A percentile compares a stretch with the other conserved stretches of the same genome.
phyloP scores from a whole-genome alignment of 441 rosid species.

The Raphanus hybrid region DNA sequence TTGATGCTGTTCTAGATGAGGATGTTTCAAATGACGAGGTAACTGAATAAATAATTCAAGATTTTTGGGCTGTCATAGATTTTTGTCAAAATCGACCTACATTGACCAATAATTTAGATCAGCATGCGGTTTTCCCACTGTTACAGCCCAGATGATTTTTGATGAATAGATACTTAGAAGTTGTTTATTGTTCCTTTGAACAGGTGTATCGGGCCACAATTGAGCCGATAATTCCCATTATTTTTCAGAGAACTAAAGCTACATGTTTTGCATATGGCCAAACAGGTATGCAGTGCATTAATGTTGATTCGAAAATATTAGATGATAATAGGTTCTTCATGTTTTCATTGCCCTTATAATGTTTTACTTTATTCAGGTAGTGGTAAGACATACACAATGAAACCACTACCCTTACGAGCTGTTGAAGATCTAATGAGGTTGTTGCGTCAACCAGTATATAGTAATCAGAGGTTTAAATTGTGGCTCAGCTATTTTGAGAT shows the following conservation, averaged over 20 bases:
- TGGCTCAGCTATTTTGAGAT: conserved; percentile 97
- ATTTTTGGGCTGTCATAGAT: conserved; percentile 21
- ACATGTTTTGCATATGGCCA: conserved; percentile 99
- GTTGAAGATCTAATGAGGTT: conserved; percentile 90
- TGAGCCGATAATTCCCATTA: conserved; percentile 96
- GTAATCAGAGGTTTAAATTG: conserved; percentile 90
- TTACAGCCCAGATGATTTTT: conserved; percentile 14
- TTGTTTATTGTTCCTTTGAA: conserved; percentile 17
- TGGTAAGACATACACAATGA: conserved; percentile 98
- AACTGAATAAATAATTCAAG: conserved; percentile 32
- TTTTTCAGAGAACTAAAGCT: conserved; percentile 94
- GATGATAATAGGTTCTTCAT: conserved; percentile 8
- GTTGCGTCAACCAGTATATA: conserved; percentile 85
- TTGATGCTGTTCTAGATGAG: conserved; percentile 93
- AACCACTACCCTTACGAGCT: conserved; percentile 94
- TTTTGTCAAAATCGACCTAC: conserved; percentile 9
- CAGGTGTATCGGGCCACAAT: conserved; percentile 95
- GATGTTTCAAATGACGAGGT: conserved; percentile 98
- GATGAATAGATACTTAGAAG: conserved; percentile 1
- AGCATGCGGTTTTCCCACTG: conserved; percentile 18
- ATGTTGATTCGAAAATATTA: conserved; percentile 15
- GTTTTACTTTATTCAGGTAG: conserved; percentile 67
- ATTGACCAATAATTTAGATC: conserved; percentile 17
- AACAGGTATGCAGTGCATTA: conserved; percentile 65
- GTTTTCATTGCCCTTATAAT: conserved; percentile 15